Base-by-base conservation (phyloP, 148 eudicot genomes). In the Silene uniflora region DNA sequence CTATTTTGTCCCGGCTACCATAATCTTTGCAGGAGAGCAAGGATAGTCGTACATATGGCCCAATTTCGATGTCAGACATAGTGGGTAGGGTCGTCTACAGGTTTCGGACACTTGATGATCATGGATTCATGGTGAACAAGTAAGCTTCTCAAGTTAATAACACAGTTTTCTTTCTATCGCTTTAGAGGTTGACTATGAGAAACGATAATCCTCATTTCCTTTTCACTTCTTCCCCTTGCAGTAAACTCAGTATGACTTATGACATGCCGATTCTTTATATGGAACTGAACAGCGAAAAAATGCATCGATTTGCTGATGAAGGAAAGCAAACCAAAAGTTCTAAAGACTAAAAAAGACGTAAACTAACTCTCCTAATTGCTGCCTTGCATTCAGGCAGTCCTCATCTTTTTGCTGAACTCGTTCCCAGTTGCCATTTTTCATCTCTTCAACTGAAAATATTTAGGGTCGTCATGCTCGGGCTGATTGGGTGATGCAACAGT, bases 41-140 rank as follows among this genome's bases (percentile, higher is more conserved):
- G 19, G 82, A 80, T 39, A 80, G 82, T 25, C 75, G 82, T 52
- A 55, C 75, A 63, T 80, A 21, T 21, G 82, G 82, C 22, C 82
- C 82, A 23, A 25, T 80, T 21, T 23, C 78, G 4, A 75, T 63
- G 63, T 42, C 75, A 49, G 29, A 63, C 71, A 80, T 80, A 69
- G 25, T 79, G 56, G 82, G 82, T 32, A 74, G 82, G 60, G 75
- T 35, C 63, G 54, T 75, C 64, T 79, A 68, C 54, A 75, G 82
- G 78, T 79, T 11, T 27, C 78, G 23, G 10, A 62, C 25, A 10
- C n/a, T 3, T 3, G 47, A 55, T 12, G 49, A 70, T 19, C 61
- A 63, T 5, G 72, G 75, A 27, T 3, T 70, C 42, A 16, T 80
- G 46, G 23, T 10, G 71, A 80, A 80, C 72, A 80, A 25, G 82